Percentiles rank a stretch among this genome's conserved stretches.
Conservation (phyloP, 805 yeast species). For the Spencermartinsiella europaea region DNA sequence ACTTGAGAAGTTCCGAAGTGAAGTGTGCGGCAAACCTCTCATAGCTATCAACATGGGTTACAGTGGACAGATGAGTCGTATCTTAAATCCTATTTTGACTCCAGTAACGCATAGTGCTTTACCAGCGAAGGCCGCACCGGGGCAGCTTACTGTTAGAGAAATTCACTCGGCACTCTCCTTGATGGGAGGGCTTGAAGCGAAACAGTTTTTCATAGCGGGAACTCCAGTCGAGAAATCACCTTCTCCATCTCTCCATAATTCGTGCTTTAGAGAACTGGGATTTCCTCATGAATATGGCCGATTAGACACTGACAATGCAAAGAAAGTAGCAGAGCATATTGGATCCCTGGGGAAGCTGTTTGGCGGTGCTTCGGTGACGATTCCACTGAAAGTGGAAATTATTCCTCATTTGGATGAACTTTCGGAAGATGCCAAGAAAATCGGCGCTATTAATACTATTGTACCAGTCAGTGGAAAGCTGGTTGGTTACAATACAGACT, state of each 20-base stretch:
- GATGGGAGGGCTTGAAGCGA: constrained; percentile 57
- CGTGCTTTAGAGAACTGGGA: constrained; percentile 69
- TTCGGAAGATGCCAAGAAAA: constrained; percentile 68
- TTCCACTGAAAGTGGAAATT: constrained; percentile 83
- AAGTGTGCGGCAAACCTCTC: constrained; percentile 56
- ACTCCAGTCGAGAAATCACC: constrained; percentile 79
- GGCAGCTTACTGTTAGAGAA: constrained; percentile 63
- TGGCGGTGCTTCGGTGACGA: constrained; percentile 95
- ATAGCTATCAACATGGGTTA: constrained; percentile 81
- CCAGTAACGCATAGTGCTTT: constrained; percentile 75
- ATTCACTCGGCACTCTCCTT: constrained; percentile 52
- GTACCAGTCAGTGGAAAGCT: constrained; percentile 50
- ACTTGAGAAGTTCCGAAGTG: constrained; percentile 62
- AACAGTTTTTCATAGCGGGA: constrained; percentile 72
- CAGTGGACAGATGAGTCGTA: constrained; percentile 72
- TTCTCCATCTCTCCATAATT: constrained; percentile 81
- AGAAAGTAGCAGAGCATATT: constrained; percentile 49
- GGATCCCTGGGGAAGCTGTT: constrained; percentile 44
- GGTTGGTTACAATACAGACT: constrained; percentile 90
- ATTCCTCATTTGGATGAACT: constrained; percentile 60
- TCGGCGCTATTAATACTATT: constrained; percentile 94
- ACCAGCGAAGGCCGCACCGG: constrained; percentile 73
- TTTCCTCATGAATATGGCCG: constrained; percentile 67
- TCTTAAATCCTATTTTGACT: constrained; percentile 67
- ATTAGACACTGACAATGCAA: constrained; percentile 63